phyloP scores from a whole-genome alignment of 129 eudicot genomes.

The Cynara cardunculus region DNA sequence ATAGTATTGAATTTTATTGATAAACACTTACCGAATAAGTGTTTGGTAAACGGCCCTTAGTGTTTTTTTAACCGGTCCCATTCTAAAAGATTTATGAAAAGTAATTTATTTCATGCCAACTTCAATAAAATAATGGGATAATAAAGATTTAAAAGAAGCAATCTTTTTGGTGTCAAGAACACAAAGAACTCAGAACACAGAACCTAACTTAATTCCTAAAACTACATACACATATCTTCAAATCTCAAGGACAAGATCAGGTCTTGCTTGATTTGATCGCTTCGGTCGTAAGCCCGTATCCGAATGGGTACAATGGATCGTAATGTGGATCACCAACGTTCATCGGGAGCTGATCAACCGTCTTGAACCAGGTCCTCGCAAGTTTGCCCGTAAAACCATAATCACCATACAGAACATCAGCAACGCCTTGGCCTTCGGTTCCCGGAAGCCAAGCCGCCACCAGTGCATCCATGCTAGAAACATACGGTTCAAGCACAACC shows the following conservation, averaged over 20 bases:
- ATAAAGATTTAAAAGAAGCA: neutral
- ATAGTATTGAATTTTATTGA: too few relatives aligned
- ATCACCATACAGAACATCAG: conserved; percentile 80
- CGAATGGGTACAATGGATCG: conserved; percentile 46
- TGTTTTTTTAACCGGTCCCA: neutral
- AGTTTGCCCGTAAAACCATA: conserved; percentile 72
- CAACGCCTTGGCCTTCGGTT: conserved; percentile 73
- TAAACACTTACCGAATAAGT: too few relatives aligned
- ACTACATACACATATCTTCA: neutral
- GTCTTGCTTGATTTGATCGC: conserved; percentile 13
- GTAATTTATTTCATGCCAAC: neutral
- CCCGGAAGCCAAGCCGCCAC: conserved; percentile 95
- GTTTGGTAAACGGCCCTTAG: too few relatives aligned
- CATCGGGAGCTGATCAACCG: conserved; percentile 75
- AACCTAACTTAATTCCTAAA: neutral
- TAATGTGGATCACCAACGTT: conserved; percentile 44
- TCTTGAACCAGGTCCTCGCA: conserved; percentile 69
- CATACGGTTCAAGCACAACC: conserved; percentile 68
- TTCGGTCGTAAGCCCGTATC: conserved; percentile 37
- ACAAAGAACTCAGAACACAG: neutral
- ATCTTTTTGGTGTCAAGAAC: neutral
- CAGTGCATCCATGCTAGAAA: conserved; percentile 55
- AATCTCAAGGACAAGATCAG: neutral
- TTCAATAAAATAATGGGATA: neutral
- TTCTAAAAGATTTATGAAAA: too few relatives aligned